These are phyloP conservation scores for Phytophthora sojae DNA, from an alignment of 352 stramenopile species.

Conservation along the genomic window DNA sequence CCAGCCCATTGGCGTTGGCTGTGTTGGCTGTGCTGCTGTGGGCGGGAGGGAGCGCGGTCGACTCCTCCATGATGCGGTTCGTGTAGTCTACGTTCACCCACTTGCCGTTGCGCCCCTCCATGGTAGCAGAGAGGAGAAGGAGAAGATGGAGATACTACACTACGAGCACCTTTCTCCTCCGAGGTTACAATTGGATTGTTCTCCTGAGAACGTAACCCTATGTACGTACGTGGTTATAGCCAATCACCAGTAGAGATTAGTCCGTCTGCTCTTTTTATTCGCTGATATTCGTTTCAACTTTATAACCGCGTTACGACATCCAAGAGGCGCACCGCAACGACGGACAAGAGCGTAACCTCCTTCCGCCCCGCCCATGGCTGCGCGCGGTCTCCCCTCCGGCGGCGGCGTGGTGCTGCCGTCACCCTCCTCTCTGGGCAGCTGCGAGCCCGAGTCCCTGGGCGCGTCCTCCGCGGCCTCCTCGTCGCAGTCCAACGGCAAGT, in stretches of 20 bases:
- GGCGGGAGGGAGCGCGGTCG: conserved; percentile 21
- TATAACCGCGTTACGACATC: not conserved
- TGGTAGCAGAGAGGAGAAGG: conserved; percentile 9
- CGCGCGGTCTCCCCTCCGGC: conserved; percentile 4
- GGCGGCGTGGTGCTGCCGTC: conserved; percentile 15
- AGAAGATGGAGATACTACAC: too few relatives aligned
- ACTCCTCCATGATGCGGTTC: conserved; percentile 69
- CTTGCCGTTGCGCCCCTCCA: conserved; percentile 79
- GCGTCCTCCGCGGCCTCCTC: not conserved
- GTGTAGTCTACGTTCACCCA: conserved; percentile 91
- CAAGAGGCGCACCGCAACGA: conserved; percentile 14
- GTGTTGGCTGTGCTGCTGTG: not conserved
- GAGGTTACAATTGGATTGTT: conserved; percentile 1
- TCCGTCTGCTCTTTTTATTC: not conserved
- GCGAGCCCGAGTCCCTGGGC: conserved; percentile 21
- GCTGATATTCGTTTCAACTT: not conserved
- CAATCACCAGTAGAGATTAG: not conserved
- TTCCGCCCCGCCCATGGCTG: conserved; percentile 16
- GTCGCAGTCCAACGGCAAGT: conserved; percentile 58
- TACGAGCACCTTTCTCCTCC: not conserved
- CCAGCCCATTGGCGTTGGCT: not conserved
- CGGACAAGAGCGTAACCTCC: conserved; percentile 8
- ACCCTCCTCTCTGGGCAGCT: conserved; percentile 21
- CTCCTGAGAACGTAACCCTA: not conserved
- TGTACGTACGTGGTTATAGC: not conserved